Evolutionary conservation across 768 basidiomycete species (phyloP), one percentile per base, ranked within the genome.

Genomic region (Strobilomyces dryophilus): DNA sequence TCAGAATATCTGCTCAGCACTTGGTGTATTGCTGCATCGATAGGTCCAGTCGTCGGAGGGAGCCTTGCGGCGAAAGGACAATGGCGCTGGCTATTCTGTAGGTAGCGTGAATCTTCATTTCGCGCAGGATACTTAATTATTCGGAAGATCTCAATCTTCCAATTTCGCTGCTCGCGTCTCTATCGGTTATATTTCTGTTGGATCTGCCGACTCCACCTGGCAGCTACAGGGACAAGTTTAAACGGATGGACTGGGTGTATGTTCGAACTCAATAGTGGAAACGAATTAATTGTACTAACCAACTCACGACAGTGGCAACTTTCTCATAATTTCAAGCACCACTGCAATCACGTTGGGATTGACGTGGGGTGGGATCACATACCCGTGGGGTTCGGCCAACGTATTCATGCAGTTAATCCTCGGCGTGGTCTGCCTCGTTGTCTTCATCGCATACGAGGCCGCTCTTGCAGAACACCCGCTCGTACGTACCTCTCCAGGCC

Each of bases 341-440:
- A 62, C 64, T 8, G 55, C 68, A 5, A 58, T 54, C n/a, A 71
- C 75, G 34, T 64, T 80, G 40, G 78, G 62, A 0, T 62, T 83
- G 8, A 79, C 76, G 1, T 80, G 75, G 74, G 80, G 73, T 17
- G 80, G 81, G 1, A 63, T 73, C 21, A 56, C 60, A 0, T 76
- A 72, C 51, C 47, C 74, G 0, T 83, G 81, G 80, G 54, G 51
- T 4, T 74, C 73, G 0, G 63, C 60, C 12, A 57, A 55, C 2
- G 71, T 79, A 11, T 64, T 82, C 18, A 67, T 69, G 2, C 77
- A 79, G 0, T 65, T 82, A 2, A 56, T 74, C 18, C 34, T 79
- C 24, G 81, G 81, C 0, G 5, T 75, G 5, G 41, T 66, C 12
- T 74, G 73, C 1, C 48, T 83, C 0, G 3, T 75, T 5, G 37